Base-by-base conservation (phyloP, 441 rosid genomes). In the Iberis amara region DNA sequence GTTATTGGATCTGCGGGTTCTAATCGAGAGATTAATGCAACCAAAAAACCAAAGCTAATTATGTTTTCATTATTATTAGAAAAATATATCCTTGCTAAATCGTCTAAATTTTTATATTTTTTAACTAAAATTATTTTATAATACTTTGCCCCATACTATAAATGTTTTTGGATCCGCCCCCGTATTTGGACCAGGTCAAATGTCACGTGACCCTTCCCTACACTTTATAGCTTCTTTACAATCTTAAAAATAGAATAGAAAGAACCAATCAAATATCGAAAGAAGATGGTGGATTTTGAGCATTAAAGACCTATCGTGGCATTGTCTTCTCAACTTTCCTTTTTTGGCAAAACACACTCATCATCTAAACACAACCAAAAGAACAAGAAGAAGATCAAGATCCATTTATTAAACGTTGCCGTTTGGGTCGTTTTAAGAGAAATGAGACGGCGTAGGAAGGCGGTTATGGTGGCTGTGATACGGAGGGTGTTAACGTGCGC, bases 401-500 rank as follows among this genome's bases (percentile, higher is more conserved):
- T 57, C 64, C 60, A 32, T 21, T 57, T 51, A 23, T 56, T 57
- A 41, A 8, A 37, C 38, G 59, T 31, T 51, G 1, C 2, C 31
- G 47, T 49, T 37, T 37, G 46, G 14, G 5, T 64, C 35, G 21
- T 43, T 28, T 27, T 21, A 23, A 65, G 36, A 32, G 41, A 30
- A 48, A 70, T 71, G 79, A 76, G 76, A 72, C 76, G 65, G 68
- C 71, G 77, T 65, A 82, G 82, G 79, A 69, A 77, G 75, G 35
- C 80, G 66, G 63, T 60, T 44, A 47, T 46, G 64, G 68, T 76
- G 68, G 69, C 57, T 49, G 23, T 63, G 41, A 64, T 78, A 59
- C 77, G 86, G 71, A 75, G 62, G 66, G 6, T 75, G 52, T 73
- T 92, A 65, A 82, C 76, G 24, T 82, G 75, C 62, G 92, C 92